phyloP scores from a whole-genome alignment of 1,139 yeast species.

The Debaryomyces udenii region DNA sequence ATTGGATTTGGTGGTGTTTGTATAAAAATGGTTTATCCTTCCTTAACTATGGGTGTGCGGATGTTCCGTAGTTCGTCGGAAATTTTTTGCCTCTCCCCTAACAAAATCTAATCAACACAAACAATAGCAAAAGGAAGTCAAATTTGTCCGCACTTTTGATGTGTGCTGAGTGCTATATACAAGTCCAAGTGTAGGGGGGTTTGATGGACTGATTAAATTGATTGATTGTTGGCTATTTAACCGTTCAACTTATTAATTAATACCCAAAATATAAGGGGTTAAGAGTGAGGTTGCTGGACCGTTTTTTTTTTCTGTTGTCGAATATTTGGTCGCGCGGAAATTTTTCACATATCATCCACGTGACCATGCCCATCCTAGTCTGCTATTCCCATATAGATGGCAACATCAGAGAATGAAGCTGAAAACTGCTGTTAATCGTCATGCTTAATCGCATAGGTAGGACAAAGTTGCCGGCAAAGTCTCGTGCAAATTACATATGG shows the following conservation, averaged over 20 bases:
- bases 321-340: constrained; percentile 8
- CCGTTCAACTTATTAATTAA: constrained; percentile 1
- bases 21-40: background rate
- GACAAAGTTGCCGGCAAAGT: too few relatives aligned
- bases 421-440: too few relatives aligned
- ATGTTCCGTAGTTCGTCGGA: constrained; percentile 13
- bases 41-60: constrained; percentile 20
- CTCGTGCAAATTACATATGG: too few relatives aligned
- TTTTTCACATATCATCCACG: background rate
- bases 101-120: constrained; percentile 9
- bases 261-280: constrained; percentile 7
- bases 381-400: too few relatives aligned
- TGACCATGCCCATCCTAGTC: background rate
- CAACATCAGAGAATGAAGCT: too few relatives aligned
- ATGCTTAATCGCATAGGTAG: too few relatives aligned
- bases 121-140: constrained; percentile 9
- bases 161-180: constrained; percentile 6
- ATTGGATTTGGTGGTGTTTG: constrained; percentile 5
- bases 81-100: constrained; percentile 11
- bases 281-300: constrained; percentile 3
- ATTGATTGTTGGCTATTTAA: constrained; percentile 11
- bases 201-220: constrained; percentile 10
- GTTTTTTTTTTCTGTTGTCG: constrained; percentile 8
- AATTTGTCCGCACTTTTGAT: constrained; percentile 10
- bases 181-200: constrained; percentile 8